Percentiles rank a stretch among this genome's conserved stretches.
Conservation (phyloP, 169 alveolate species). For the Cyclospora cayetanensis region DNA sequence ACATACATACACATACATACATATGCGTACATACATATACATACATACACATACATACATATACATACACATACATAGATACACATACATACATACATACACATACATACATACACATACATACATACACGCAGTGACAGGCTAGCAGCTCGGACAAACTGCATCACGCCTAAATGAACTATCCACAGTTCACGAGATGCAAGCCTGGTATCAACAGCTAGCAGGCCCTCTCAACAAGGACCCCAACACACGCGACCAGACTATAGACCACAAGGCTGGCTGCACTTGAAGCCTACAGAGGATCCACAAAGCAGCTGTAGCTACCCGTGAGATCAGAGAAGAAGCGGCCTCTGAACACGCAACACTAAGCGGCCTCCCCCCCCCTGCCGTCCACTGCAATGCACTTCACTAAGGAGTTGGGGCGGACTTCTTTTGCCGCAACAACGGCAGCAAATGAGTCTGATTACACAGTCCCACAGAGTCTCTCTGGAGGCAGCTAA, state of each 20-base stretch:
- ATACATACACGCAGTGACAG: not conserved
- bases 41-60: not conserved
- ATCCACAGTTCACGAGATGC: not conserved
- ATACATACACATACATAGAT: not conserved
- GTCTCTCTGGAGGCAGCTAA: too few species aligned
- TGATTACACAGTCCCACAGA: too few species aligned
- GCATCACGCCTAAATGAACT: not conserved
- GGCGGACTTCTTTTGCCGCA: too few species aligned
- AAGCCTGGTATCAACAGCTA: not conserved
- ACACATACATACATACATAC: not conserved
- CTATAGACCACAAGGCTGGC: too few species aligned
- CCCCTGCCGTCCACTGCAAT: too few species aligned
- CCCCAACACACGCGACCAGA: conserved; percentile 85
- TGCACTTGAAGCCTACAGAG: too few species aligned
- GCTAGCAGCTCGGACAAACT: not conserved
- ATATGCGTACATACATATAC: not conserved
- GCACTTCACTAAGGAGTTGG: too few species aligned
- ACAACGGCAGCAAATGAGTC: too few species aligned
- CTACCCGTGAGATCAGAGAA: too few species aligned
- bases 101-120: not conserved
- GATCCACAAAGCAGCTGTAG: too few species aligned
- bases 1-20: not conserved
- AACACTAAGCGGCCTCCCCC: not conserved
- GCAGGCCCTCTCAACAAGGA: conserved; percentile 84
- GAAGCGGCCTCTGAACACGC: too few species aligned